Evolutionary conservation across 2,329 filamentous ascomycete species (phyloP).

Genomic region (Sphaceloma murrayae): DNA sequence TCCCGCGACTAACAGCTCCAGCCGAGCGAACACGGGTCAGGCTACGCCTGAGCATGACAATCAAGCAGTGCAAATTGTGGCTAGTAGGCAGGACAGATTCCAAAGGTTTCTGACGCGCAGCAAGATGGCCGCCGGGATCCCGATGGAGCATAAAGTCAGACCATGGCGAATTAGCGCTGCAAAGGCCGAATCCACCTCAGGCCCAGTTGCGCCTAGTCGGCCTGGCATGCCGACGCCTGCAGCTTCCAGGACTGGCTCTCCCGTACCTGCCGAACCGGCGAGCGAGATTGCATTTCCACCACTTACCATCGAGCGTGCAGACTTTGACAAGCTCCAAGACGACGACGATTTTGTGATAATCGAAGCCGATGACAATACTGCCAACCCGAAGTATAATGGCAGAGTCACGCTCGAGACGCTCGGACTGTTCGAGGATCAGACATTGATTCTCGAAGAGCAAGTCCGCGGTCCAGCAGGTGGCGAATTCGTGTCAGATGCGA

Average conservation of each 20-base stretch:
- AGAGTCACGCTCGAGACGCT: conserved; percentile 49
- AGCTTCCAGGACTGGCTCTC: conserved; percentile 37
- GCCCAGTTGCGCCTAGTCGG: conserved; percentile 21
- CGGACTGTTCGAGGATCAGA: conserved; percentile 61
- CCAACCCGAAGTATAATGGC: conserved; percentile 70
- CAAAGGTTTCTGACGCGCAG: conserved; percentile 66
- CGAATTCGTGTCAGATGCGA: conserved; percentile 47
- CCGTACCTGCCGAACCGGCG: conserved; percentile 27
- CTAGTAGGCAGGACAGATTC: conserved; percentile 60
- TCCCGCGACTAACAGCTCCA: conserved; percentile 13
- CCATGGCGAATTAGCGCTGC: conserved; percentile 54
- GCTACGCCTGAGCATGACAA: conserved; percentile 25
- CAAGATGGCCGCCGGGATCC: conserved; percentile 60
- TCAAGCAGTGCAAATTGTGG: conserved; percentile 57
- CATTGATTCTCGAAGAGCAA: conserved; percentile 76
- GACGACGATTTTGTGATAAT: conserved; percentile 58
- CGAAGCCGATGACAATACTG: conserved; percentile 57
- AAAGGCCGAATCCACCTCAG: conserved; percentile 25
- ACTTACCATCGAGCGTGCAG: conserved; percentile 54
- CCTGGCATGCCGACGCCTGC: conserved; percentile 38
- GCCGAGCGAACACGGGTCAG: conserved; percentile 12
- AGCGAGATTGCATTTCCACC: too few species aligned
- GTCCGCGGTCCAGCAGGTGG: conserved; percentile 45
- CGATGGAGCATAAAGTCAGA: conserved; percentile 62
- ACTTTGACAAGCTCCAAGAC: conserved; percentile 53